Evolutionary conservation across 495 filamentous ascomycete genomes (phyloP), one percentile per base, ranked within the genome.

Genomic region (Neurospora discreta): DNA sequence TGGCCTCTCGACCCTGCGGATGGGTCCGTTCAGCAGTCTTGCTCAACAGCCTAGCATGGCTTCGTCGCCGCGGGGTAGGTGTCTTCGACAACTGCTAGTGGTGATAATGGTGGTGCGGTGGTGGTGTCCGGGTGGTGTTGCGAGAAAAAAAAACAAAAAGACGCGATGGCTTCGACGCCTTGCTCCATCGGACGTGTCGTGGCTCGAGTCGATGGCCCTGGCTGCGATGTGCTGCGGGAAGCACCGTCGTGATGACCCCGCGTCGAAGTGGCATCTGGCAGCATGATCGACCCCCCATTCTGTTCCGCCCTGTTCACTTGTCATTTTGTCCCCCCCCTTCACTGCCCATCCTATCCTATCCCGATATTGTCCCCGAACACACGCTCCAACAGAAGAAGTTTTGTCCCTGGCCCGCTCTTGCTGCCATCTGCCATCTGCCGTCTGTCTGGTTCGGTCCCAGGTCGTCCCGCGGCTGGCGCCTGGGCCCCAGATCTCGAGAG

Each of bases 371-470:
- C 26, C 13, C 52, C 52, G 33, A 33, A 60, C 5, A 65, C 52
- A 65, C 15, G 26, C 52, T 65, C 52, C 52, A 65, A 65, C 52
- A 16, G 15, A 65, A 65, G 6, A 65, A 16, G 52, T 65, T 18
- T 26, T 33, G 52, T 65, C 52, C 52, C 52, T 65, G 52, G 52
- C 52, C 52, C 39, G 69, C 40, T 70, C 38, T 46, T 60, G 15
- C 68, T 70, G 46, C 72, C 52, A 60, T 58, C 30, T 71, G 46
- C 52, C 72, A 70, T 40, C 69, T 70, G 23, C 33, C 16, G 26
- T 8, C 46, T 36, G 33, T 36, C 38, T 40, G 39, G 71, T 68
- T 36, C 36, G 42, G 42, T 43, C 23, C 68, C 40, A 70, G 40
- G 69, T 71, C 40, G 69, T 68, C 43, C 30, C 52, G 46, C 65